phyloP scores from a whole-genome alignment of 2,329 filamentous ascomycete species.

The Arachnomyces sp. region DNA sequence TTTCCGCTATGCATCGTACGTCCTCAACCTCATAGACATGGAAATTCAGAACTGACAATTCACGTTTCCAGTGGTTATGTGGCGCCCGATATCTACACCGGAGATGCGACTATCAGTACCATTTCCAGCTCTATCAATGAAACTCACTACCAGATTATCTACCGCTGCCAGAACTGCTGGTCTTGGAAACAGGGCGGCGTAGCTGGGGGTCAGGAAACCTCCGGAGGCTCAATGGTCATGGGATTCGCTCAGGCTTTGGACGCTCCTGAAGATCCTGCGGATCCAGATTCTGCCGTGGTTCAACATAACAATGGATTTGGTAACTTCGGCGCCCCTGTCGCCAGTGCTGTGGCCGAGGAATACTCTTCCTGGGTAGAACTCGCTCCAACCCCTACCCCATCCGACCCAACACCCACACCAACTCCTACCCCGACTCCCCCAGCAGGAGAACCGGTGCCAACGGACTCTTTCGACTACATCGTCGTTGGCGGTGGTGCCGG shows the following conservation, averaged over 20 bases:
- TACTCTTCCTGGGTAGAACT: slow-evolving; percentile 25
- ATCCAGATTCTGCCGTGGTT: slow-evolving; percentile 39
- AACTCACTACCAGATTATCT: slow-evolving; percentile 55
- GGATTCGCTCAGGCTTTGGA: slow-evolving; percentile 48
- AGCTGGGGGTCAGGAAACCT: slow-evolving; percentile 39
- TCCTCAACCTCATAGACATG: background rate
- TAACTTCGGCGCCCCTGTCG: slow-evolving; percentile 43
- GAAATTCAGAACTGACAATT: background rate
- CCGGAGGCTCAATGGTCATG: slow-evolving; percentile 38
- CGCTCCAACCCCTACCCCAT: slow-evolving; percentile 16
- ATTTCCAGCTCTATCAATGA: slow-evolving; percentile 51
- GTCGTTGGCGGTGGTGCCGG: slow-evolving; percentile 40
- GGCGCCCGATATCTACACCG: slow-evolving; percentile 51
- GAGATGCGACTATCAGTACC: slow-evolving; percentile 53
- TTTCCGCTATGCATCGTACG: slow-evolving; percentile 45
- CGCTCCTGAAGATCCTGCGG: slow-evolving; percentile 32
- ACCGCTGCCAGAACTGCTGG: slow-evolving; percentile 54
- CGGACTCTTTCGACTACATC: slow-evolving; percentile 31
- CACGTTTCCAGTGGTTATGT: slow-evolving; percentile 43
- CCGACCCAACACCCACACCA: slow-evolving; percentile 16
- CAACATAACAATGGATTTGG: slow-evolving; percentile 51
- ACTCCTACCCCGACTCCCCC: slow-evolving; percentile 20
- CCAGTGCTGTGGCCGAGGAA: slow-evolving; percentile 34
- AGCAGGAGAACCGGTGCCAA: slow-evolving; percentile 22
- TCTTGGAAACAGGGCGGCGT: slow-evolving; percentile 45